Percentiles rank a stretch among this genome's conserved stretches.
Evolutionary conservation across 768 basidiomycete species (phyloP).

Genomic region (Obba rivulosa): DNA sequence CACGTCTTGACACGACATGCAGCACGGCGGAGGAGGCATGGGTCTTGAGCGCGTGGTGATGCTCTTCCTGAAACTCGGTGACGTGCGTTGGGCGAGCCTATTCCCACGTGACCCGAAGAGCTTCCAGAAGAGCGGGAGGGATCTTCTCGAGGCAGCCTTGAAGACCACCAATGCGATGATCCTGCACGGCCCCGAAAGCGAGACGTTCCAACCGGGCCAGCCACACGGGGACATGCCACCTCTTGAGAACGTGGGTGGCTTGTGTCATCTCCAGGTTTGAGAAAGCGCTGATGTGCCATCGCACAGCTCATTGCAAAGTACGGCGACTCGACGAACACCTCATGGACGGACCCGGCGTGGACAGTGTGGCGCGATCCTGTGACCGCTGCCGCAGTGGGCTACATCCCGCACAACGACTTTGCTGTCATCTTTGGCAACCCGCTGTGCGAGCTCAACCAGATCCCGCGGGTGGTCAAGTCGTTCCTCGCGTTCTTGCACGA

Average conservation of each 20-base stretch:
- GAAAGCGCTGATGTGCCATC: neutral
- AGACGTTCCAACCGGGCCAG: slow-evolving; percentile 20
- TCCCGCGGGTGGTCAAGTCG: slow-evolving; percentile 38
- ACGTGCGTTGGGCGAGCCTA: slow-evolving; percentile 85
- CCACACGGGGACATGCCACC: slow-evolving; percentile 24
- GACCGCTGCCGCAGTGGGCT: slow-evolving; percentile 59
- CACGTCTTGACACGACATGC: neutral
- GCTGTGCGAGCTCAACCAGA: slow-evolving; percentile 34
- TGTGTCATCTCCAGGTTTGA: neutral
- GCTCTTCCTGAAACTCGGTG: slow-evolving; percentile 94
- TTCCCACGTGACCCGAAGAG: slow-evolving; percentile 98
- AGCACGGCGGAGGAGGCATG: slow-evolving; percentile 93
- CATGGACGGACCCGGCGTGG: slow-evolving; percentile 59
- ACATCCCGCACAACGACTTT: slow-evolving; percentile 46
- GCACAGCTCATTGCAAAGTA: slow-evolving; percentile 51
- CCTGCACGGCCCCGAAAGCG: slow-evolving; percentile 23
- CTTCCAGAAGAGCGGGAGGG: slow-evolving; percentile 34
- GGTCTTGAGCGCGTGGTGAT: slow-evolving; percentile 93
- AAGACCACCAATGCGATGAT: slow-evolving; percentile 19
- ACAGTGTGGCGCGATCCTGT: slow-evolving; percentile 44
- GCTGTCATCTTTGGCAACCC: slow-evolving; percentile 65
- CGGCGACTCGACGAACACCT: slow-evolving; percentile 63
- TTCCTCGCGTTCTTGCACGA: slow-evolving; percentile 38
- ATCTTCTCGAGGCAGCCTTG: slow-evolving; percentile 19
- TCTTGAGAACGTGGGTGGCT: slow-evolving; percentile 23